phyloP scores from a whole-genome alignment of 352 stramenopile genomes.

The Phytophthora constricta region DNA sequence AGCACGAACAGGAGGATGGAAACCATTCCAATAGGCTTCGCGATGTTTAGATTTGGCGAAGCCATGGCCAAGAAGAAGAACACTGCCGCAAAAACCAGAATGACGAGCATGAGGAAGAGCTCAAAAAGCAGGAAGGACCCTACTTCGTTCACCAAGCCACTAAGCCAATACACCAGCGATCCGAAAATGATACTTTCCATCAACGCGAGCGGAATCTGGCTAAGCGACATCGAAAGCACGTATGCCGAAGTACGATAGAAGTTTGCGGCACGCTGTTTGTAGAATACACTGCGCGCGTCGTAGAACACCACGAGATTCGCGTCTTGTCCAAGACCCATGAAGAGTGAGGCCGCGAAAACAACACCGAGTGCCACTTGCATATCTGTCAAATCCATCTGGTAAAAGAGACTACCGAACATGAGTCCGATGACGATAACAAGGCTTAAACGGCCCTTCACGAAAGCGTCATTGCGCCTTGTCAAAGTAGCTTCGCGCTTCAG shows the following conservation, averaged over 20 bases:
- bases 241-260: slow-evolving; percentile 89
- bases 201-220: slow-evolving; percentile 65
- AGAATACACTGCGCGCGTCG: slow-evolving; percentile 70
- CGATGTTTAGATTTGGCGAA: slow-evolving; percentile 52
- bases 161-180: slow-evolving; percentile 88
- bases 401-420: slow-evolving; percentile 54
- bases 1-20: slow-evolving; percentile 70
- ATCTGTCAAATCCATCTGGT: slow-evolving; percentile 44
- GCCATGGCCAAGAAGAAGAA: slow-evolving; percentile 64
- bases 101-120: slow-evolving; percentile 69
- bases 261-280: slow-evolving; percentile 89
- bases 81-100: slow-evolving; percentile 51
- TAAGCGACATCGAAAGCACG: slow-evolving; percentile 63
- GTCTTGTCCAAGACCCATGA: slow-evolving; percentile 74
- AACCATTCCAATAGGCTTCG: slow-evolving; percentile 65
- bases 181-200: slow-evolving; percentile 87
- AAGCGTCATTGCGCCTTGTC: slow-evolving; percentile 52
- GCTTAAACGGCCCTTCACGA: slow-evolving; percentile 45
- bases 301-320: slow-evolving; percentile 81
- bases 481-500: slow-evolving; percentile 68
- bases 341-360: slow-evolving; percentile 83
- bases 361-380: slow-evolving; percentile 69
- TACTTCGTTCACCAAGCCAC: slow-evolving; percentile 63
- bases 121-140: slow-evolving; percentile 78
- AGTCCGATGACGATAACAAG: slow-evolving; percentile 55